Evolutionary conservation across 176 grass and related monocot genomes (phyloP), one percentile per base, ranked within the genome.

Genomic region (Paspalum notatum): DNA sequence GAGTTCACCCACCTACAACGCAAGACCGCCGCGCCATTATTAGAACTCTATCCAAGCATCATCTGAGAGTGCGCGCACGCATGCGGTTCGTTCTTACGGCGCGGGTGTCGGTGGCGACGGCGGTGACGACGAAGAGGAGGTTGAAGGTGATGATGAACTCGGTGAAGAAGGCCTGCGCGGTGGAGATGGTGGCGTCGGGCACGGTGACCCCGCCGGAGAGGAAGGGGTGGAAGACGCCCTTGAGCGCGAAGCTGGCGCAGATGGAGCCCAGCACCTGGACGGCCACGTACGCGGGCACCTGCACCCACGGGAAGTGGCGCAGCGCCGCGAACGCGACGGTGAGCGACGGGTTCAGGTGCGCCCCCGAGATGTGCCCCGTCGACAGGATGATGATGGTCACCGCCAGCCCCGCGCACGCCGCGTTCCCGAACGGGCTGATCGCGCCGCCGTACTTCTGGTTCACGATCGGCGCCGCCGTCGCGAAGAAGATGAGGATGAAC

Each of bases 121-220:
- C 95, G 38, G 92, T 98, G 77, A 98, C 90, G n/a, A 98, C 95
- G 79, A 98, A 98, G 68, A 98, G 66, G 24, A 98, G 92, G 73
- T 98, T 98, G 84, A 98, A 98, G 12, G 95, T 76, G 76, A 98
- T 98, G 87, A 98, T 85, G 71, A 98, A 98, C 95, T 98, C 95
- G 52, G 87, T 92, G 81, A 94, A 98, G 79, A 98, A 94, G 0
- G 95, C 95, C 81, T 98, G 95, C 3, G 92, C 68, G n/a, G 90
- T 95, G 80, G 68, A 85, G 74, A 98, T 85, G 62, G 95, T 66
- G 75, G 60, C 80, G 76, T 85, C 89, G 22, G 95, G 95, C 16
- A 98, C 88, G 40, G 95, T 98, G 65, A 98, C 95, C 12, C 95
- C 95, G 49, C 95, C 95, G 68, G 95, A 94, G 77, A 98, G 92